Percentiles rank a stretch among this genome's conserved stretches.
These are phyloP conservation scores for Chlorella sp. DNA, from an alignment of 139 green algal genomes.

Conservation along the genomic window DNA sequence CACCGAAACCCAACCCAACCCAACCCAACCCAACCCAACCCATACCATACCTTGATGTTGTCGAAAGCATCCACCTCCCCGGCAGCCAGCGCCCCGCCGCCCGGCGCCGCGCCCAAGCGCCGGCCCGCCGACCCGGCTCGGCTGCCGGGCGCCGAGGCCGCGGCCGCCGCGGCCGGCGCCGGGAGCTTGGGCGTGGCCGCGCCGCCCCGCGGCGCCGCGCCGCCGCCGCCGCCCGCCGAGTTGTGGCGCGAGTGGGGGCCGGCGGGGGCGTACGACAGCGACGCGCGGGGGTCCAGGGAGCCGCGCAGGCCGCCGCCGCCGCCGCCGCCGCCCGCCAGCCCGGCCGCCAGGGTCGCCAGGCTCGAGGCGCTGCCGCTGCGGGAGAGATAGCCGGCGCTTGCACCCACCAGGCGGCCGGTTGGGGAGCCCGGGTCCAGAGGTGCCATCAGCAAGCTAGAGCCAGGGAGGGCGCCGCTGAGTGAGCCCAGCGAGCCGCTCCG, in stretches of 20 bases:
- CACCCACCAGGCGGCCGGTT: no score
- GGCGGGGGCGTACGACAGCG: no score
- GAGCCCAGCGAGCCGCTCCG: no score
- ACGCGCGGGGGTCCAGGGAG: no score
- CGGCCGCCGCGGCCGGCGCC: no score
- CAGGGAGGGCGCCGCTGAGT: no score
- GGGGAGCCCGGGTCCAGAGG: no score
- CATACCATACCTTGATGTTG: slow-evolving; percentile 43
- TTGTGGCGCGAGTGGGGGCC: neutral
- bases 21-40: no score
- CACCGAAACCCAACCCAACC: neutral
- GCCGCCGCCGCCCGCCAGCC: no score
- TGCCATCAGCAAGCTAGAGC: no score
- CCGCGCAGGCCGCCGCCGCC: slow-evolving; percentile 4
- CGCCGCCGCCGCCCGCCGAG: neutral
- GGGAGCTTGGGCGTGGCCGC: no score
- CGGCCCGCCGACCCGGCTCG: slow-evolving; percentile 12
- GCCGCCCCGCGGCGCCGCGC: neutral
- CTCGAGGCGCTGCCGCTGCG: slow-evolving; percentile 1
- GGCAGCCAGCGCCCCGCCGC: neutral
- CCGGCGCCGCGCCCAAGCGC: neutral
- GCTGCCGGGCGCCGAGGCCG: neutral
- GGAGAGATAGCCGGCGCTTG: no score
- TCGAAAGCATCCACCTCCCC: slow-evolving; percentile 26
- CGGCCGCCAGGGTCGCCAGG: neutral